Base-by-base conservation (phyloP, 2,329 filamentous ascomycete genomes). In the Pseudogymnoascus sp. region DNA sequence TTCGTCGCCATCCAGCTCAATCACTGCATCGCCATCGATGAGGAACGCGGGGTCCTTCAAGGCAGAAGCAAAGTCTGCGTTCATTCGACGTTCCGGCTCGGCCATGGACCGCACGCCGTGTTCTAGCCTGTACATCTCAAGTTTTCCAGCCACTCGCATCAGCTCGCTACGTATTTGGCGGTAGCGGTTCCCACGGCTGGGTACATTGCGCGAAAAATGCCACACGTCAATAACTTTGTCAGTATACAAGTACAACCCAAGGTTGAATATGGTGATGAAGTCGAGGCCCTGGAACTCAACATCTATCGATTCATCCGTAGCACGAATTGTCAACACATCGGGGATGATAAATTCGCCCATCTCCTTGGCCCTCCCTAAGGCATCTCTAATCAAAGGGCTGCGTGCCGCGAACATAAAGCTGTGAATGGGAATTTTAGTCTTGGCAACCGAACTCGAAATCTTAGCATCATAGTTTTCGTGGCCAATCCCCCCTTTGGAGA, bases 211-310 rank as follows among this genome's bases (percentile, higher is more conserved):
- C 3, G 86, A 86, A 63, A 88, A 85, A 65, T 92, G 89, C 94
- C 94, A 97, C 15, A 92, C 88, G 61, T 94, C 90, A 30, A 96
- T 79, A 13, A 92, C 75, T 3, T 77, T 78, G 69, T 97, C 94
- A 5, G 85, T 86, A 70, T 97, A 97, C 6, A 87, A 70, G 67
- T 90, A 96, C 8, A 92, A 76, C 1, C 88, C 82, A 8, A 97
- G 66, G 66, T 96, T 92, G 60, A 96, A 75, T 5, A 96, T 69
- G 0, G 90, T 87, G 33, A 95, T 77, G 35, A 94, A 79, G 69
- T 96, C 91, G 10, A 92, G 73, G 1, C 82, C 81, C 18, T 82
- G 75, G 58, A 97, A 86, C 0, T 82, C 80, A 18, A 96, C 68
- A 8, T 85, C 71, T 1, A 78, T 74, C 45, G 78, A 80, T 5